Base-by-base conservation (phyloP, 179 eudicot species). In the Silene vulgaris region DNA sequence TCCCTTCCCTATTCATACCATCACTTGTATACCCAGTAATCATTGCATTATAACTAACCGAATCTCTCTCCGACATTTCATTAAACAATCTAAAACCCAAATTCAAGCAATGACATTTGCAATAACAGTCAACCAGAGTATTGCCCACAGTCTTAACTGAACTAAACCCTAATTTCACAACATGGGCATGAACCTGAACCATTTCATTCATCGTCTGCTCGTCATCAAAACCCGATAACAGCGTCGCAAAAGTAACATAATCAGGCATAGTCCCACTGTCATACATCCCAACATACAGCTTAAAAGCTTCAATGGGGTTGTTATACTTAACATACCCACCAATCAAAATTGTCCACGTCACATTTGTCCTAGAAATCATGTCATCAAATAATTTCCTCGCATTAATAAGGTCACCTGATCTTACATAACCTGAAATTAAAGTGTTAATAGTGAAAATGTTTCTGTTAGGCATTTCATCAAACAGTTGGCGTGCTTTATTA, bases 271-370 rank as follows among this genome's bases (percentile, higher is more conserved):
- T 79, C 64, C 89, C 93, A 60, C 75, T 40, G 71, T 82, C 79
- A 78, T 73, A 85, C 98, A 93, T 93, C 0, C 72, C 84, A 8
- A 57, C 81, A 76, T 87, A 91, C 1, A 93, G 78, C 74, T 75
- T 75, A 67, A 93, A 87, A 43, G 93, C 91, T 57, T 82, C 87
- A 50, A 72, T 26, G 20, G 90, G 86, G 52, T 65, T 76, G 48
- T 82, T 82, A 35, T 64, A 65, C 17, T 80, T 86, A 23, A 87
- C 82, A 71, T 91, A 91, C 7, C 88, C 97, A 57, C 98, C 95
- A 63, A 93, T 93, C 73, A 93, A 54, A 76, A 91, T 85, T 12
- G 97, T 93, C 95, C 98, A 93, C 0, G 95, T 86, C 48, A 91
- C 91, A 0, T 78, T 84, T 0, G 82, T 86, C 30, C 86, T 80